These are phyloP conservation scores for Capsicum rhomboideum DNA, from an alignment of 257 asterid species.

Conservation along the genomic window DNA sequence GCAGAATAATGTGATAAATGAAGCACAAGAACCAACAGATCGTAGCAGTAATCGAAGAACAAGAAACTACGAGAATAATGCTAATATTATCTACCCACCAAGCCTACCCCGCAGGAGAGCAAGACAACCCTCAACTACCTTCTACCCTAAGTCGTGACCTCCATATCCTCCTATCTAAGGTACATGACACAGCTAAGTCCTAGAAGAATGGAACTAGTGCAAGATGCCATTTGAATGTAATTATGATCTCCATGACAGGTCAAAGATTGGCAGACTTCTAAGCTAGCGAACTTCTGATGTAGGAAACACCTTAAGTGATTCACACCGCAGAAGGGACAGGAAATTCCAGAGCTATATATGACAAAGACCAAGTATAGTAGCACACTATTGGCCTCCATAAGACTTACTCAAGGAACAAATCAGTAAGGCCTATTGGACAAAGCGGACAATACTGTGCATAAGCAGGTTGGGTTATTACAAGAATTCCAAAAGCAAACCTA, in stretches of 20 bases:
- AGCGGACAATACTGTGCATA: neutral
- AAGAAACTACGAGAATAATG: too few species aligned
- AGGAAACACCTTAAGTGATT: neutral
- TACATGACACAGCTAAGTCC: neutral
- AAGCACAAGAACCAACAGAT: too few species aligned
- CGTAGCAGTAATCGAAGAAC: too few species aligned
- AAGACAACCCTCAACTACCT: too few species aligned
- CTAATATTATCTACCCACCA: too few species aligned
- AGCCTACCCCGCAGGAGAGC: too few species aligned
- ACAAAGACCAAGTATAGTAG: neutral
- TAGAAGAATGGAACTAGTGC: neutral
- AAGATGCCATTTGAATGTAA: neutral
- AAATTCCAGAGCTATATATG: neutral
- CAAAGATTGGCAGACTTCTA: neutral
- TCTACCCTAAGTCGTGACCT: too few species aligned
- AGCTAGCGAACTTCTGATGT: neutral
- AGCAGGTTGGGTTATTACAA: neutral
- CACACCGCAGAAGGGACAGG: neutral
- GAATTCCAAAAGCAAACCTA: neutral
- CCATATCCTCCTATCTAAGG: too few species aligned
- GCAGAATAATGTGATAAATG: too few species aligned
- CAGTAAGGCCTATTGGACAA: neutral
- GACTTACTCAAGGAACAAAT: neutral
- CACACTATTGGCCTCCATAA: neutral
- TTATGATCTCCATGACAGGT: neutral